Base-by-base conservation (phyloP, 169 alveolate genomes). In the Besnoitia besnoiti region DNA sequence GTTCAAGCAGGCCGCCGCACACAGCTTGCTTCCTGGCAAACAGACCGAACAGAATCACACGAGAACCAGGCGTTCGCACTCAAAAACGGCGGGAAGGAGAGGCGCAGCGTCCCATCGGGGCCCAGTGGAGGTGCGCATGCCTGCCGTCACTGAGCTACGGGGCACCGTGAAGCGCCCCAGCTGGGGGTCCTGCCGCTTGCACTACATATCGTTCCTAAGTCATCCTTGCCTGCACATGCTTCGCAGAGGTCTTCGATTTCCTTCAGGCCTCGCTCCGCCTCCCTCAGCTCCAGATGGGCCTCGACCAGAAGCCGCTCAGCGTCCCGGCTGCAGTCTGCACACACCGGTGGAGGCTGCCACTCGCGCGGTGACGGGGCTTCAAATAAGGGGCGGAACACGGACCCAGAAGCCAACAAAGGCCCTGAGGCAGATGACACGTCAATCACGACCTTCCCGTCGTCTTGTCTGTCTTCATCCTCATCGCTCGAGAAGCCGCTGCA, bases 151-250 rank as follows among this genome's bases (percentile, higher is more conserved):
- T n/a, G n/a, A n/a, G n/a, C n/a, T n/a, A n/a, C n/a, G n/a, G n/a
- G n/a, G n/a, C n/a, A n/a, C n/a, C n/a, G n/a, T n/a, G n/a, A n/a
- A n/a, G n/a, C n/a, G n/a, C n/a, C n/a, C n/a, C n/a, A n/a, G n/a
- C n/a, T n/a, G n/a, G n/a, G n/a, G n/a, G n/a, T n/a, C n/a, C n/a
- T n/a, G n/a, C n/a, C n/a, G n/a, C n/a, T n/a, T n/a, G n/a, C n/a
- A n/a, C n/a, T n/a, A n/a, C n/a, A n/a, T n/a, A n/a, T n/a, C n/a
- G n/a, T n/a, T n/a, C n/a, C n/a, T n/a, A n/a, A n/a, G n/a, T n/a
- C n/a, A n/a, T n/a, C n/a, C 91, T 62, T 88, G 84, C 94, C 91
- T 61, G 94, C 94, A 51, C 94, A 91, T 51, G 87, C 77, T 19
- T 77, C 77, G 94, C 94, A 91, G 30, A 91, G 0, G 62, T 80